These are phyloP conservation scores for Anthostomella pinea DNA, from an alignment of 2,329 filamentous ascomycete species.

Conservation along the genomic window DNA sequence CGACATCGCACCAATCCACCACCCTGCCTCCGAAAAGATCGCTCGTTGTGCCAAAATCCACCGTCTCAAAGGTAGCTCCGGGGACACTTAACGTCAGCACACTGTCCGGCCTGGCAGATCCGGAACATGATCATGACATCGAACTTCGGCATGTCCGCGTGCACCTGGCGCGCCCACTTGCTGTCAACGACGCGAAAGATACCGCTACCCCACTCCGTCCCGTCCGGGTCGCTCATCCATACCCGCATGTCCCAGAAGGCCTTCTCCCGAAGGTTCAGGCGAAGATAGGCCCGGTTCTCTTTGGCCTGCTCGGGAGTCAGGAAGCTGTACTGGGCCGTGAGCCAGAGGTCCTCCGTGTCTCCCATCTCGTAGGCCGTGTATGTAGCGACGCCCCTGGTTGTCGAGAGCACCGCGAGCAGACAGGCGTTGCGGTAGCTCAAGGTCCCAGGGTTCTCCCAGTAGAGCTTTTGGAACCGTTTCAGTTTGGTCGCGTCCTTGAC, in stretches of 20 bases:
- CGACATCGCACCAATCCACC: no score
- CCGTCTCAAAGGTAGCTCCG: background rate
- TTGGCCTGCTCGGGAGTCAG: background rate
- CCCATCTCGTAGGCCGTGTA: background rate
- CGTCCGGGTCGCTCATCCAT: no score
- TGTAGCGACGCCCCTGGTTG: background rate
- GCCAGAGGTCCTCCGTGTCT: background rate
- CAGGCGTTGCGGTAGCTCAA: background rate
- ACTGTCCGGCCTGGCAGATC: background rate
- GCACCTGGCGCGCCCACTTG: background rate
- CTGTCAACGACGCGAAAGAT: no score
- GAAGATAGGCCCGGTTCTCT: background rate
- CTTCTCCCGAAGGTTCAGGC: background rate
- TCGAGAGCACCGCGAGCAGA: background rate
- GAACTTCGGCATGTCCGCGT: background rate
- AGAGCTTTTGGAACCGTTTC: background rate
- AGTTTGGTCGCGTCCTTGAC: background rate
- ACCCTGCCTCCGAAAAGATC: no score
- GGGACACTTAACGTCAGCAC: background rate
- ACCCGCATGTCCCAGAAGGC: background rate
- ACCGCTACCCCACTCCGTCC: no score
- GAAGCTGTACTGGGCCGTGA: background rate
- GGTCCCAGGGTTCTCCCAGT: background rate
- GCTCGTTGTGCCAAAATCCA: no score
- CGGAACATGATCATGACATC: slow-evolving; percentile 3